These are phyloP conservation scores for Peltaster fructicola DNA, from an alignment of 2,329 filamentous ascomycete genomes.

Conservation along the genomic window DNA sequence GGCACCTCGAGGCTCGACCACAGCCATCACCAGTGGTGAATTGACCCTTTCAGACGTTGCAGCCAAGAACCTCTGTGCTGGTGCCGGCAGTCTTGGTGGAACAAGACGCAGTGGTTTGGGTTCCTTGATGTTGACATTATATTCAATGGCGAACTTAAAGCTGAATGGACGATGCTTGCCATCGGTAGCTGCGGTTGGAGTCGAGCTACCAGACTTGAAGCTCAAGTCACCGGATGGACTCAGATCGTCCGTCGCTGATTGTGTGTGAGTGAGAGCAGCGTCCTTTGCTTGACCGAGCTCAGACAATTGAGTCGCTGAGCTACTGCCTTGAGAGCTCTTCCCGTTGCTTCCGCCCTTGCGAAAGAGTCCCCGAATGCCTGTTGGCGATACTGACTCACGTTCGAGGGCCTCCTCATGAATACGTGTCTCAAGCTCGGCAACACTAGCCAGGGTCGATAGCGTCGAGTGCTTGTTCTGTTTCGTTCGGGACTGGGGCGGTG, in stretches of 20 bases:
- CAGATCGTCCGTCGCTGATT: no score
- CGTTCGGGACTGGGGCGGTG: conserved; percentile 10
- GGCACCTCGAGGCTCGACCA: conserved; percentile 20
- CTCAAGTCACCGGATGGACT: no score
- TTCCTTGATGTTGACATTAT: conserved; percentile 38
- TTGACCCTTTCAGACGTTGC: conserved; percentile 10
- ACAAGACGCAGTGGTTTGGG: conserved; percentile 46
- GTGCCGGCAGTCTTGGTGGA: conserved; percentile 49
- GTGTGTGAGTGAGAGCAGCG: no score
- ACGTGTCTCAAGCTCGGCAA: conserved; percentile 14
- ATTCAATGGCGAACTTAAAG: conserved; percentile 61
- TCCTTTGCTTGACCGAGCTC: no score
- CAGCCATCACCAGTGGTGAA: conserved; percentile 7
- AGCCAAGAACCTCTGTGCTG: conserved; percentile 49
- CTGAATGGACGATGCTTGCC: conserved; percentile 38
- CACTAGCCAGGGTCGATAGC: conserved; percentile 14
- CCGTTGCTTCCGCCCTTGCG: no score
- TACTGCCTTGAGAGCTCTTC: no score
- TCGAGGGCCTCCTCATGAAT: no score
- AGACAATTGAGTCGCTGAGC: no score
- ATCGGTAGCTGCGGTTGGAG: conserved; percentile 2
- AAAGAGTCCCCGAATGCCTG: no score
- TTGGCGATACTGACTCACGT: no score
- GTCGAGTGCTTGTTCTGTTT: conserved; percentile 3
- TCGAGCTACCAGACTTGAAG: no score